Base-by-base conservation (phyloP, 2,329 filamentous ascomycete genomes). In the Trichoderma sp. region DNA sequence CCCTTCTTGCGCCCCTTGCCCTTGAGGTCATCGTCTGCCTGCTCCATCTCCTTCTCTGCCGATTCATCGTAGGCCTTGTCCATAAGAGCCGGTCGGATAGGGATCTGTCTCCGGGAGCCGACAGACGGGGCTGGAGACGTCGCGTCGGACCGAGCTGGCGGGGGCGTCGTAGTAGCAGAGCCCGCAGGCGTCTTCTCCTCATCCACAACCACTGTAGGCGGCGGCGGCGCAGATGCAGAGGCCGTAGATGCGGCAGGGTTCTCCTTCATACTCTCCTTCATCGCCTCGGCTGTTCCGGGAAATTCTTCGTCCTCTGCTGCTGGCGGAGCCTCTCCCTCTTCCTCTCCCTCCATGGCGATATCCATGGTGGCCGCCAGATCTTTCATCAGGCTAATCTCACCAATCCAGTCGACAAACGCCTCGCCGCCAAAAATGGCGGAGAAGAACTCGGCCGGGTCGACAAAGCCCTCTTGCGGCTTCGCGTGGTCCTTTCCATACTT, bases 341-440 rank as follows among this genome's bases (percentile, higher is more conserved):
- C 82, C 56, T 87, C 61, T 75, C 93, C 92, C 68, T 92, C 86
- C 89, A 94, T 95, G 24, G 93, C 94, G 73, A 99, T 98, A 76
- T 99, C 96, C 95, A 99, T 98, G 55, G 94, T 97, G 76, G 94
- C 93, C 21, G 95, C 98, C 66, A 99, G 86, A 77, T 99, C 96
- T 83, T 97, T 98, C 92, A 99, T 97, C 69, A 99, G 88, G 61
- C 93, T 96, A 74, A 99, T 97, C 85, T 99, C 96, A 73, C 96
- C 96, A 77, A 99, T 98, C 85, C 96, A 93, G 83, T 99, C 95
- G 70, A 91, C 85, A 77, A 99, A 99, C 14, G 95, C 94, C 75
- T 97, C 95, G 70, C 96, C 96, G 74, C 96, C 96, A 77, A 99
- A 99, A 75, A 99, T 99, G 84, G 94, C 96, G 76, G 92, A 92